Evolutionary conservation across 495 filamentous ascomycete genomes (phyloP).

Genomic region (Hyphodiscus hymeniophilus): DNA sequence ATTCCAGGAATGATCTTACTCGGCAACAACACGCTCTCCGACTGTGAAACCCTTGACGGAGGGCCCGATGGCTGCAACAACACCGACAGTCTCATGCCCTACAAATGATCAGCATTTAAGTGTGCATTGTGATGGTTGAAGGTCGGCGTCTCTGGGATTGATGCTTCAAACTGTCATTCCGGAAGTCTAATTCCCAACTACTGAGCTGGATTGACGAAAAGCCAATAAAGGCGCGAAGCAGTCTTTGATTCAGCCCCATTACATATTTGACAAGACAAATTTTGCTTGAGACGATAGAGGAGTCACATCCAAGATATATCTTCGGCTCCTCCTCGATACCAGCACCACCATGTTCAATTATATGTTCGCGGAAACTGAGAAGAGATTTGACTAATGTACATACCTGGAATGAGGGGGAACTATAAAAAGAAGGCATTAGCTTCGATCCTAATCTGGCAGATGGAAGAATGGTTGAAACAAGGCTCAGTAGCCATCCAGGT

Average conservation of each 20-base stretch:
- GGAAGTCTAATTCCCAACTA: not conserved
- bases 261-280: not conserved
- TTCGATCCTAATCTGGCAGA: not conserved
- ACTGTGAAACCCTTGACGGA: constrained; percentile 55
- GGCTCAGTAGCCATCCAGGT: constrained; percentile 9
- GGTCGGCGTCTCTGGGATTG: too few relatives aligned
- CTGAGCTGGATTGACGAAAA: too few relatives aligned
- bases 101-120: constrained; percentile 30
- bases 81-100: constrained; percentile 51
- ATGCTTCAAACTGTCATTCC: not conserved
- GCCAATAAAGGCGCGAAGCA: not conserved
- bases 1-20: constrained; percentile 30
- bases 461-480: not conserved
- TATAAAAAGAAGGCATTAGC: constrained; percentile 16
- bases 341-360: too few relatives aligned
- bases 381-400: not conserved
- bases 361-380: too few relatives aligned
- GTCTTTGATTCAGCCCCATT: too few relatives aligned
- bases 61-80: constrained; percentile 41
- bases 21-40: constrained; percentile 56
- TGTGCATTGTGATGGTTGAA: too few relatives aligned
- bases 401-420: constrained; percentile 52
- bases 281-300: not conserved
- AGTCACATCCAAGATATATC: not conserved
- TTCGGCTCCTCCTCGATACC: too few relatives aligned